A percentile compares a stretch with the other conserved stretches of the same genome.
These are phyloP conservation scores for Cyphellophora europaea DNA, from an alignment of 2,329 filamentous ascomycete species.

Conservation along the genomic window DNA sequence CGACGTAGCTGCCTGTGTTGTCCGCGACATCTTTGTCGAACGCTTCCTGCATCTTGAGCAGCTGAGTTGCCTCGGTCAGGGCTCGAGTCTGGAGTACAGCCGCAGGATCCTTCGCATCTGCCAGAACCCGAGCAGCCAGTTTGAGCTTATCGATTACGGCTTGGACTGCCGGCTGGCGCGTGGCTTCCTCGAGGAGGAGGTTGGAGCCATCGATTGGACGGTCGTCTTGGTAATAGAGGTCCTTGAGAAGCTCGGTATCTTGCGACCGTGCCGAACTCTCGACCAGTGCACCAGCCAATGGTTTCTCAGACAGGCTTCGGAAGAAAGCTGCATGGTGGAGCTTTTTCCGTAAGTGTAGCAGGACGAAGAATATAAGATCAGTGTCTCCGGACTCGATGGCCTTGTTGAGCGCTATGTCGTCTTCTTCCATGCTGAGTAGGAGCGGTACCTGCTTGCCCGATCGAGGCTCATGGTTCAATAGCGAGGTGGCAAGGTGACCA, in stretches of 20 bases:
- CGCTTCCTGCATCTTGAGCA: constrained; percentile 77
- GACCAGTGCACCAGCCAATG: constrained; percentile 78
- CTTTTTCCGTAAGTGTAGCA: constrained; percentile 82
- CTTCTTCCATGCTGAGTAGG: constrained; percentile 88
- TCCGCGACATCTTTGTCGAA: constrained; percentile 73
- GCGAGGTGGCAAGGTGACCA: constrained; percentile 74
- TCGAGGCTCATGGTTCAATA: constrained; percentile 87
- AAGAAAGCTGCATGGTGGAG: constrained; percentile 87
- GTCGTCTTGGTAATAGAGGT: constrained; percentile 96
- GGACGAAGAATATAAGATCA: constrained; percentile 81
- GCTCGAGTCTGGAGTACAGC: constrained; percentile 58
- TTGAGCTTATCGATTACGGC: constrained; percentile 76
- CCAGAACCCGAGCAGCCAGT: constrained; percentile 72
- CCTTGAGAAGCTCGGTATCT: constrained; percentile 76
- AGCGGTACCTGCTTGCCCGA: constrained; percentile 94
- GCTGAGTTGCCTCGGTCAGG: constrained; percentile 67
- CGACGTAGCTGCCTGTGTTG: constrained; percentile 55
- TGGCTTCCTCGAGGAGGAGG: constrained; percentile 75
- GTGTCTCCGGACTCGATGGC: constrained; percentile 93
- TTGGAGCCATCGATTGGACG: constrained; percentile 78
- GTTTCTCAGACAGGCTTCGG: constrained; percentile 75
- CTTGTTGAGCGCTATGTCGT: constrained; percentile 89
- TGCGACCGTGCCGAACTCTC: constrained; percentile 74
- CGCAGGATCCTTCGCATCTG: constrained; percentile 70
- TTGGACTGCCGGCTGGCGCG: constrained; percentile 60